phyloP scores from a whole-genome alignment of 805 yeast species.

The Maudiozyma barnettii region DNA sequence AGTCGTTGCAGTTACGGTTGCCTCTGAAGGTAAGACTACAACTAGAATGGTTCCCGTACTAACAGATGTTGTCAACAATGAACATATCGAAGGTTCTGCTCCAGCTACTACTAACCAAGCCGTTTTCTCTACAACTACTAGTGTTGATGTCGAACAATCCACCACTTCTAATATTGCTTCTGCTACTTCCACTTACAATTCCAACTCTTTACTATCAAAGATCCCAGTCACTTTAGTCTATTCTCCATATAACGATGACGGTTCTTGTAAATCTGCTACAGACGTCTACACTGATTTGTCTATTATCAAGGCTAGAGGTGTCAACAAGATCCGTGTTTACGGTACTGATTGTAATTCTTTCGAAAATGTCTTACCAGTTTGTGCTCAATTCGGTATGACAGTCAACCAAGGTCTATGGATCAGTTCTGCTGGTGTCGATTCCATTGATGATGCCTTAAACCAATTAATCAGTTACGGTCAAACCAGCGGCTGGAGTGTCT shows the following conservation, averaged over 20 bases:
- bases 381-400: constrained; percentile 48
- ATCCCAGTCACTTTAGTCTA: constrained; percentile 57
- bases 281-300: constrained; percentile 51
- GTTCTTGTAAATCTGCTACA: constrained; percentile 52
- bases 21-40: constrained; percentile 6
- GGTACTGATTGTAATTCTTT: constrained; percentile 80
- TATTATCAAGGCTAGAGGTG: constrained; percentile 50
- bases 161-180: constrained; percentile 8
- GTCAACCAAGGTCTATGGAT: constrained; percentile 90
- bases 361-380: constrained; percentile 53
- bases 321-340: constrained; percentile 61
- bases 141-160: constrained; percentile 1
- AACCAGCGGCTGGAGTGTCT: constrained; percentile 58
- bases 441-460: constrained; percentile 52
- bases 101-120: constrained; percentile 3
- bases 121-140: constrained; percentile 6
- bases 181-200: constrained; percentile 4
- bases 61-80: neutral
- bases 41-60: constrained; percentile 1
- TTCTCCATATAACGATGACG: constrained; percentile 67
- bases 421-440: constrained; percentile 49
- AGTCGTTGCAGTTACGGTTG: constrained; percentile 4
- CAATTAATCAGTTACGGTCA: constrained; percentile 44
- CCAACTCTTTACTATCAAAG: constrained; percentile 21
- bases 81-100: neutral